A percentile compares a stretch with the other conserved stretches of the same genome.
Evolutionary conservation across 148 eudicot species (phyloP).

Genomic region (Rhododendron mucronatum): DNA sequence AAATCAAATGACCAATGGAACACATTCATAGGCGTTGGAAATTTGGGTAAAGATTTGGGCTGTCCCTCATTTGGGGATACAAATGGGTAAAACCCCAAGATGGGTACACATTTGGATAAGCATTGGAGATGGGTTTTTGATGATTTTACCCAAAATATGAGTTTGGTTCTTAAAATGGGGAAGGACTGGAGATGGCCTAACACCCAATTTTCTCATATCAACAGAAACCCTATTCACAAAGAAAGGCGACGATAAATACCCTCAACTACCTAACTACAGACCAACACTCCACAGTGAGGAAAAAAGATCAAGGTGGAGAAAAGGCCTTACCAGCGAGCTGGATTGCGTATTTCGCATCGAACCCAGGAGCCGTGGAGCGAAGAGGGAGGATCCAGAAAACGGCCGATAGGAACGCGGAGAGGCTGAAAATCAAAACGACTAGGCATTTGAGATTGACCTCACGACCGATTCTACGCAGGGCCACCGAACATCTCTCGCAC

Average conservation of each 20-base stretch:
- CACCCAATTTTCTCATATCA: not conserved
- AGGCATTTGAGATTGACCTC: conserved; percentile 26
- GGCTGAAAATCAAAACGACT: conserved; percentile 23
- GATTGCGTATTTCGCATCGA: conserved; percentile 35
- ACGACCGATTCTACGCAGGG: conserved; percentile 7
- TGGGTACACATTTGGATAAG: no score
- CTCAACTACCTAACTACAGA: not conserved
- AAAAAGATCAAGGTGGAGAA: not conserved
- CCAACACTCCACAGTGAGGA: not conserved
- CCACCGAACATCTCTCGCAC: conserved; percentile 26
- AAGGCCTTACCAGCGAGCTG: conserved; percentile 23
- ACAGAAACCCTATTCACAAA: not conserved
- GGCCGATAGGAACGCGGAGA: conserved; percentile 29
- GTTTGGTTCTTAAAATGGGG: no score
- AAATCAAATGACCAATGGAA: not conserved
- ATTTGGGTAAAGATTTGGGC: no score
- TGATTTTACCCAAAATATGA: no score
- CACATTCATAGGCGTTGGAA: no score
- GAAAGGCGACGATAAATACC: not conserved
- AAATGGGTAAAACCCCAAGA: no score
- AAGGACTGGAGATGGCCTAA: not conserved
- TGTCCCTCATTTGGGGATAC: no score
- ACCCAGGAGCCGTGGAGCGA: conserved; percentile 13
- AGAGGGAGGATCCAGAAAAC: conserved; percentile 25
- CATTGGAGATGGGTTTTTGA: no score